phyloP scores from a whole-genome alignment of 345 rosid genomes.

The Populus deltoides region DNA sequence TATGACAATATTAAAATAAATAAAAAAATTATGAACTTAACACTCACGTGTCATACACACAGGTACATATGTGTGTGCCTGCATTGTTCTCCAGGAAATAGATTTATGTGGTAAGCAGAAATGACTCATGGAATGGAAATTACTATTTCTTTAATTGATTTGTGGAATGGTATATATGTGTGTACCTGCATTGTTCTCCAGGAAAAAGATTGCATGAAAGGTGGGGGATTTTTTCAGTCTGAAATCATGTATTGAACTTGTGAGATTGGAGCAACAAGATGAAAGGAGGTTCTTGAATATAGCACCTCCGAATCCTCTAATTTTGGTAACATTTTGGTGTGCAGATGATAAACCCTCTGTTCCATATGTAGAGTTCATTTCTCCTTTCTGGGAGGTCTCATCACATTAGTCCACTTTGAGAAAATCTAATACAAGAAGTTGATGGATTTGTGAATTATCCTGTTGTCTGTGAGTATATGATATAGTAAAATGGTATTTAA shows the following conservation, averaged over 20 bases:
- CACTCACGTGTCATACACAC: background rate
- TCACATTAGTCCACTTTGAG: background rate
- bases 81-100: no score
- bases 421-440: background rate
- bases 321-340: background rate
- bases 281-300: no score
- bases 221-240: no score
- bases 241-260: no score
- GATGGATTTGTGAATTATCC: background rate
- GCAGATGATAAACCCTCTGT: background rate
- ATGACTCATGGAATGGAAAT: no score
- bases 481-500: background rate
- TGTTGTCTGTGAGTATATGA: background rate
- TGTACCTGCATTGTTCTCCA: no score
- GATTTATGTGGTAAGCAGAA: no score
- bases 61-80: no score
- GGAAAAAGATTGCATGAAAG: no score
- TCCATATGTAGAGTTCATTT: background rate
- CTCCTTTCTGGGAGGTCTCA: background rate
- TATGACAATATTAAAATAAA: background rate
- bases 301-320: background rate
- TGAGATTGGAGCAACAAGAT: no score
- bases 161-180: no score
- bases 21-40: background rate
- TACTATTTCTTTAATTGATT: no score